phyloP scores from a whole-genome alignment of 345 rosid species.

The Trapa bicornis region DNA sequence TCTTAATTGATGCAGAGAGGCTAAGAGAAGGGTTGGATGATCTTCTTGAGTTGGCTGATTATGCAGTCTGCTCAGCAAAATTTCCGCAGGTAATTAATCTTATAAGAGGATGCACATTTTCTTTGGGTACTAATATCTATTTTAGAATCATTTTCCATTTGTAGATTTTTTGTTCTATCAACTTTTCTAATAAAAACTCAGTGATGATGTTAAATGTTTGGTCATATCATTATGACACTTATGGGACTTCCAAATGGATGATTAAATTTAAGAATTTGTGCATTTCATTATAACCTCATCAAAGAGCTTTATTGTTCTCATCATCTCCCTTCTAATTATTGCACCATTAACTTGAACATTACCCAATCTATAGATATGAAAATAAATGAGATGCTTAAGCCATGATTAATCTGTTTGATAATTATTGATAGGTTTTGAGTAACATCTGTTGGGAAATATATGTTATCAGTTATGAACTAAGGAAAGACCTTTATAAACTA shows the following conservation, averaged over 20 bases:
- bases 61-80: constrained; percentile 67
- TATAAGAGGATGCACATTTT: no score
- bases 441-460: neutral
- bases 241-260: neutral
- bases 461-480: neutral
- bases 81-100: constrained; percentile 55
- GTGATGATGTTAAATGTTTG: neutral
- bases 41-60: constrained; percentile 51
- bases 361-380: neutral
- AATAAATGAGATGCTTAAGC: neutral
- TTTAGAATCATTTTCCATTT: neutral
- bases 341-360: neutral
- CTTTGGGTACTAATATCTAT: neutral
- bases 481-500: neutral
- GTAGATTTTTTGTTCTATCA: neutral
- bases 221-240: neutral
- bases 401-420: neutral
- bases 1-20: constrained; percentile 75
- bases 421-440: neutral
- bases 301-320: neutral
- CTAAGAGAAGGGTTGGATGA: constrained; percentile 83
- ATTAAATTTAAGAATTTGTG: neutral
- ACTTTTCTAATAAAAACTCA: neutral
- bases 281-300: neutral
- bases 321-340: neutral